Evolutionary conservation across 208 protist species (phyloP).

Genomic region (Wallacemonas collosoma): DNA sequence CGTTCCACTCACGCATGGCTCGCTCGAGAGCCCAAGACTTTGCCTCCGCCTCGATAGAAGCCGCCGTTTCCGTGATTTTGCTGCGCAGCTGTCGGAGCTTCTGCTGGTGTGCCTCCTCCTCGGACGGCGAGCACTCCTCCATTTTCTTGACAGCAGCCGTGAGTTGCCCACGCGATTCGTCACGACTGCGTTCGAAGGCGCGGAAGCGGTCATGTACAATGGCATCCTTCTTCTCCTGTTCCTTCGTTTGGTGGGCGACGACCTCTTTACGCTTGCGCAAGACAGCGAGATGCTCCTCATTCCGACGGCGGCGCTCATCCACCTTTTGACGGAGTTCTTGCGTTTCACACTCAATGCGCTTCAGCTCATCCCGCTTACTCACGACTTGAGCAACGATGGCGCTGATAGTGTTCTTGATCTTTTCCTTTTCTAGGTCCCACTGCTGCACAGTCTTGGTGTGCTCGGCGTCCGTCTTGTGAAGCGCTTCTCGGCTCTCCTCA

Average conservation of each 20-base stretch:
- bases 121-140: conserved; percentile 43
- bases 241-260: conserved; percentile 36
- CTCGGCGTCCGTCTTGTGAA: conserved; percentile 55
- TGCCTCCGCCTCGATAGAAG: conserved; percentile 60
- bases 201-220: conserved; percentile 41
- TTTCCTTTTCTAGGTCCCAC: conserved; percentile 85
- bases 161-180: conserved; percentile 59
- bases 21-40: conserved; percentile 80
- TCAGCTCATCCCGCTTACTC: conserved; percentile 64
- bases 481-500: conserved; percentile 34
- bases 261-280: conserved; percentile 54
- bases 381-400: conserved; percentile 64
- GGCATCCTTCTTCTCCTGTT: conserved; percentile 59
- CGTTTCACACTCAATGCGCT: conserved; percentile 59
- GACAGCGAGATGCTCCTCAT: conserved; percentile 66
- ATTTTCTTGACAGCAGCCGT: conserved; percentile 46
- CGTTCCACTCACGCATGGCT: conserved; percentile 69
- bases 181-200: conserved; percentile 46
- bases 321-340: conserved; percentile 69
- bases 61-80: conserved; percentile 47
- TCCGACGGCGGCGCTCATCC: conserved; percentile 61
- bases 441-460: conserved; percentile 55
- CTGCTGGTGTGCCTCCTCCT: conserved; percentile 50
- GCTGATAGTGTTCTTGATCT: conserved; percentile 66
- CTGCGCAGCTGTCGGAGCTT: conserved; percentile 44